These are phyloP conservation scores for Rhizopogon sp. DNA, from an alignment of 768 basidiomycete species.

Conservation along the genomic window DNA sequence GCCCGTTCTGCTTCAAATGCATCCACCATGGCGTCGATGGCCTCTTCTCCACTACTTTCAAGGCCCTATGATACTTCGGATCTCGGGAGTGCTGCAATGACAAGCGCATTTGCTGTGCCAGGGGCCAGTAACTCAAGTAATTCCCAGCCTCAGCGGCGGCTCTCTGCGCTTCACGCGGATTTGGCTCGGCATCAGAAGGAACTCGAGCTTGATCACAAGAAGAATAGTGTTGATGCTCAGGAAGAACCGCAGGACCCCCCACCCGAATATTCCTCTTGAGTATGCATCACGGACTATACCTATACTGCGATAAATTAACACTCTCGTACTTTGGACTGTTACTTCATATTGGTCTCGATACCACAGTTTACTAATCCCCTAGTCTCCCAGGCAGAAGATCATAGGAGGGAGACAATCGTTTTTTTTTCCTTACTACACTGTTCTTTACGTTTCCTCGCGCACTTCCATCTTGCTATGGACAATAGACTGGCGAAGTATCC, in stretches of 20 bases:
- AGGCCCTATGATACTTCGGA: not conserved
- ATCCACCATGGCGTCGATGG: not conserved
- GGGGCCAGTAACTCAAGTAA: slow-evolving; percentile 55
- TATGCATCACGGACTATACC: not conserved
- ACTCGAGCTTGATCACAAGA: slow-evolving; percentile 5
- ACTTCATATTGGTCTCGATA: not conserved
- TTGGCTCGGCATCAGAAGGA: slow-evolving; percentile 7
- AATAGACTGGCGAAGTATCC: not conserved
- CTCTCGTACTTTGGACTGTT: not conserved
- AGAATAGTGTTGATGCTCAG: slow-evolving; percentile 3
- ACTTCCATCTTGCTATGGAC: no score
- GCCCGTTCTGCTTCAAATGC: not conserved
- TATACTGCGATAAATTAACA: not conserved
- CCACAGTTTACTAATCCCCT: not conserved
- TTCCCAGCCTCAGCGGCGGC: not conserved
- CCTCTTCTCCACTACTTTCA: not conserved
- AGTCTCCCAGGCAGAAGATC: no score
- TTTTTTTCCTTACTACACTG: not conserved
- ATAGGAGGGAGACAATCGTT: no score
- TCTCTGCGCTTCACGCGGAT: slow-evolving; percentile 6
- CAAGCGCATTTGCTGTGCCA: slow-evolving; percentile 72
- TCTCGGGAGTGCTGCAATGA: not conserved
- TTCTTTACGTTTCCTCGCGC: not conserved
- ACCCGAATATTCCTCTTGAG: slow-evolving; percentile 3
- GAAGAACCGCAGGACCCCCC: slow-evolving; percentile 3